A percentile compares a stretch with the other conserved stretches of the same genome.
Conservation (phyloP, 108 stramenopile genomes). For the Skeletonema marinoi region DNA sequence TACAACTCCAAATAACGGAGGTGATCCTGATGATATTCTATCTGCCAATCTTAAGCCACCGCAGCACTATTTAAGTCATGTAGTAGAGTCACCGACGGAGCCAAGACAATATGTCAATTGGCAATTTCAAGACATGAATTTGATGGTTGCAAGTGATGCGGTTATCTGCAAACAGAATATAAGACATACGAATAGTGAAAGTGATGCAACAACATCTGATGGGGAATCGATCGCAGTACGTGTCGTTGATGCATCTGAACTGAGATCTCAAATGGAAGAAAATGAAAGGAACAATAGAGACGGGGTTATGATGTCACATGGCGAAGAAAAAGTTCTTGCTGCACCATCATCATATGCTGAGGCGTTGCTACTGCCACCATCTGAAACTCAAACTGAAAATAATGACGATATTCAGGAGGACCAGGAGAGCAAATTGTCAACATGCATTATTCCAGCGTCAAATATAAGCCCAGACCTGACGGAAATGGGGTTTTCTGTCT, state of each 20-base stretch:
- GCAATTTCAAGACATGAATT: constrained; percentile 78
- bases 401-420: not conserved
- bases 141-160: constrained; percentile 80
- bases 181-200: not conserved
- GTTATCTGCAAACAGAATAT: constrained; percentile 38
- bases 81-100: constrained; percentile 36
- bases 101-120: constrained; percentile 72
- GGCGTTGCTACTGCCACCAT: constrained; percentile 12
- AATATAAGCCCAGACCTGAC: constrained; percentile 27
- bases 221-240: not conserved
- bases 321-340: not conserved
- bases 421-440: constrained; percentile 41
- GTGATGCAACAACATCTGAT: not conserved
- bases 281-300: not conserved
- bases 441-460: constrained; percentile 69
- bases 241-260: constrained; percentile 16
- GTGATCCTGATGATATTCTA: constrained; percentile 25
- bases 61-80: constrained; percentile 37
- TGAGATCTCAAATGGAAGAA: not conserved
- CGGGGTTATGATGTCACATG: not conserved
- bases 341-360: constrained; percentile 16
- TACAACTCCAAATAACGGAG: not conserved
- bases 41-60: constrained; percentile 36
- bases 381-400: not conserved
- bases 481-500: constrained; percentile 28